Conservation (phyloP, 495 filamentous ascomycete genomes). For the Pyronema omphalodes region DNA sequence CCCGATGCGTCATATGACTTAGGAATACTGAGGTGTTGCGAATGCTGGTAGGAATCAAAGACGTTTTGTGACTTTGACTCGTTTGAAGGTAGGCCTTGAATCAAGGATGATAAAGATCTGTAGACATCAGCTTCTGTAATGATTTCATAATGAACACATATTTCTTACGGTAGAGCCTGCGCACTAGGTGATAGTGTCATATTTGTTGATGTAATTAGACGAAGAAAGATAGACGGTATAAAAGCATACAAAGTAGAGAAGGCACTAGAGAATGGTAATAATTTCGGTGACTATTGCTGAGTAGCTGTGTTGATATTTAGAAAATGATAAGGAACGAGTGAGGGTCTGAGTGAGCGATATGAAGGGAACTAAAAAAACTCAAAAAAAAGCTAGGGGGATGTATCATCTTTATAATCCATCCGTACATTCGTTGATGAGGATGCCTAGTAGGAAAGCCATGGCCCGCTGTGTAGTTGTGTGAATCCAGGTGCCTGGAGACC, state of each 20-base stretch:
- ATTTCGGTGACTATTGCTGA: background rate
- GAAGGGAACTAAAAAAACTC: no score
- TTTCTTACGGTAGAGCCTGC: slow-evolving; percentile 1
- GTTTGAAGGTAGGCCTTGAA: background rate
- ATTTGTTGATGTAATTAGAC: no score
- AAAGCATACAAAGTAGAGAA: background rate
- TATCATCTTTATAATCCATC: no score
- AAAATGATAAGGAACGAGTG: background rate
- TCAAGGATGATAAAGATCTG: background rate
- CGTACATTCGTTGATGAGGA: no score
- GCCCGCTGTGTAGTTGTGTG: no score
- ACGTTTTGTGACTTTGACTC: background rate
- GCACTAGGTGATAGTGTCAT: background rate
- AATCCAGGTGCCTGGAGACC: no score
- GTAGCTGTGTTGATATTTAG: background rate
- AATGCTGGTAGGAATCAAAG: background rate
- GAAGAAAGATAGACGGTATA: background rate
- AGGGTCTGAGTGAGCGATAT: background rate
- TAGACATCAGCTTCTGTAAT: background rate
- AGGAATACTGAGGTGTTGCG: background rate
- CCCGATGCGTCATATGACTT: background rate
- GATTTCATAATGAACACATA: background rate
- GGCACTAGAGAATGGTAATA: background rate
- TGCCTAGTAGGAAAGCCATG: no score
- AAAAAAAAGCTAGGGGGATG: no score